phyloP scores from a whole-genome alignment of 768 basidiomycete species.

The Fomitopsis pulvina region DNA sequence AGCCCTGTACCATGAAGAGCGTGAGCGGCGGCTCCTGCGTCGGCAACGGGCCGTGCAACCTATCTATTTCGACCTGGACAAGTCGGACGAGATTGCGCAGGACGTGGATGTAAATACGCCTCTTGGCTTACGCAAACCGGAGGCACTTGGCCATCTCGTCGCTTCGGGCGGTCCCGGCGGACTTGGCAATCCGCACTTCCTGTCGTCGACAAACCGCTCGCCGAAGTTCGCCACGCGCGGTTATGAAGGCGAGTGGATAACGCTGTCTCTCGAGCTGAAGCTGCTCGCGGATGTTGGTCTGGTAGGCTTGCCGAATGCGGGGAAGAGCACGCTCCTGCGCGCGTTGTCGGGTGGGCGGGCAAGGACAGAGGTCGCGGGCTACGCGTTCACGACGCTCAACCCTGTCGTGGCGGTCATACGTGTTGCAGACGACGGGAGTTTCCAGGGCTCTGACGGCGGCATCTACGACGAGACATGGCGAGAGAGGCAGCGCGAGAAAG shows the following conservation, averaged over 20 bases:
- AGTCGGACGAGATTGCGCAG: slow-evolving; percentile 33
- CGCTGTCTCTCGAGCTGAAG: slow-evolving; percentile 88
- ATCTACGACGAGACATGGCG: slow-evolving; percentile 63
- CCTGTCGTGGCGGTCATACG: slow-evolving; percentile 90
- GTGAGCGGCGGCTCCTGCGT: slow-evolving; percentile 45
- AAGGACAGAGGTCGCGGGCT: slow-evolving; percentile 79
- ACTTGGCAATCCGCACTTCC: slow-evolving; percentile 84
- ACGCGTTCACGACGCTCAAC: slow-evolving; percentile 94
- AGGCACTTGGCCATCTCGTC: slow-evolving; percentile 56
- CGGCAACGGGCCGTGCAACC: slow-evolving; percentile 34
- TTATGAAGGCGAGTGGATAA: slow-evolving; percentile 65
- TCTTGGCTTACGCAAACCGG: slow-evolving; percentile 48
- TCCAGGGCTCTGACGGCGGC: slow-evolving; percentile 48
- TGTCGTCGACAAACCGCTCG: slow-evolving; percentile 58
- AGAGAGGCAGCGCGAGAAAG: slow-evolving; percentile 42
- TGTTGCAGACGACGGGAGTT: slow-evolving; percentile 71
- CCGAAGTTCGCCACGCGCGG: slow-evolving; percentile 87
- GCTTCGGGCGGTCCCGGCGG: slow-evolving; percentile 78
- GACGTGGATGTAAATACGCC: slow-evolving; percentile 47
- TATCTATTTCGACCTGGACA: slow-evolving; percentile 57
- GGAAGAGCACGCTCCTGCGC: slow-evolving; percentile 85
- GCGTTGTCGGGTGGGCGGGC: slow-evolving; percentile 84
- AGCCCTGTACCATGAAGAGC: slow-evolving; percentile 51
- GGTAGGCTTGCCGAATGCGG: slow-evolving; percentile 94
- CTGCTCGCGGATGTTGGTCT: slow-evolving; percentile 91